phyloP scores from a whole-genome alignment of 163 green algal species.

The Scenedesmus sp. region DNA sequence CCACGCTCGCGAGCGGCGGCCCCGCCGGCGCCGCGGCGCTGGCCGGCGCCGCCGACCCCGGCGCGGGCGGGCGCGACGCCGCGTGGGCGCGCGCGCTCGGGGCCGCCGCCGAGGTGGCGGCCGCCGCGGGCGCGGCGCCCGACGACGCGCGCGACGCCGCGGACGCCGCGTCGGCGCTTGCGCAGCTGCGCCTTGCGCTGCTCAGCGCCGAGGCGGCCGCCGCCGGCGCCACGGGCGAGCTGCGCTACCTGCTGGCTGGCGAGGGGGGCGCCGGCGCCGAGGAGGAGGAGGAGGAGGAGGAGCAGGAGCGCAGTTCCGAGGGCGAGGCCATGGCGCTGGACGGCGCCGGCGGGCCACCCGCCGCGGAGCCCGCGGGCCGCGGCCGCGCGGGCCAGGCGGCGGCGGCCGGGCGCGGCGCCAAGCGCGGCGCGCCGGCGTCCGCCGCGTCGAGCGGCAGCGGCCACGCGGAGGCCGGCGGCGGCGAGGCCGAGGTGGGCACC shows the following conservation, averaged over 20 bases:
- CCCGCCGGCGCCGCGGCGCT: background rate
- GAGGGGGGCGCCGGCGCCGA: slow-evolving; percentile 3
- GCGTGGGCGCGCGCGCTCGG: background rate
- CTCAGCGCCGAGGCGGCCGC: slow-evolving; percentile 22
- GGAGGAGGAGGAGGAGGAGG: slow-evolving; percentile 1
- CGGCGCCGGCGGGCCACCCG: no score
- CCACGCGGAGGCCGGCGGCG: no score
- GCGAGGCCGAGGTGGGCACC: background rate
- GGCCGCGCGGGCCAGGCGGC: no score
- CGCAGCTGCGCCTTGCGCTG: slow-evolving; percentile 37
- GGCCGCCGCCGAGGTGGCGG: background rate
- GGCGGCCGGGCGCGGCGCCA: no score
- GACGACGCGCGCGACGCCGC: background rate
- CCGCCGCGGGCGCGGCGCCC: background rate
- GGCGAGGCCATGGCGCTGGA: no score
- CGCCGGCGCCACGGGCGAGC: slow-evolving; percentile 25
- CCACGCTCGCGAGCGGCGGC: no score
- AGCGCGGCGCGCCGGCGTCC: no score
- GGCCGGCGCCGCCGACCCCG: background rate
- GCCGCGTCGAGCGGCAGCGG: no score
- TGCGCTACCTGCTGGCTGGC: background rate
- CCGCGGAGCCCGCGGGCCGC: no score
- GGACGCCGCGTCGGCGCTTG: background rate
- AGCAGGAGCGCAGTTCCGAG: background rate
- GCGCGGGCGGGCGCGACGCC: background rate